Conservation (phyloP, 1,139 yeast genomes). For the Wickerhamomyces sp. region DNA sequence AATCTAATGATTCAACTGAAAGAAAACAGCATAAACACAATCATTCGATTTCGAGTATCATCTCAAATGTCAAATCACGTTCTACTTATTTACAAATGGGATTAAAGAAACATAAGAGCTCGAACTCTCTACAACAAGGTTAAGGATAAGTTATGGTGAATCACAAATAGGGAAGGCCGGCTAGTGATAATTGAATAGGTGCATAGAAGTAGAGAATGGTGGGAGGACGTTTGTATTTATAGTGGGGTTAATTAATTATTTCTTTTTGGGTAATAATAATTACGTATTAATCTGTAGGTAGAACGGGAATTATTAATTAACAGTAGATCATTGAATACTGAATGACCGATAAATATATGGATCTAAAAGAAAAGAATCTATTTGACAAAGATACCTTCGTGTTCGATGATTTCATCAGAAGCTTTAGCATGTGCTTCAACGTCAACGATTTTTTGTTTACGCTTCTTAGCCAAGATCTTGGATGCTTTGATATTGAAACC, state of each 20-base stretch:
- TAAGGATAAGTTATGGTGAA: not conserved
- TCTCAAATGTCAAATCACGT: not conserved
- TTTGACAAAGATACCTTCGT: constrained; percentile 1
- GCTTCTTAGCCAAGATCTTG: constrained; percentile 51
- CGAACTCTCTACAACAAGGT: not conserved
- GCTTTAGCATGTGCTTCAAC: constrained; percentile 22
- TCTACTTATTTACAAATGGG: not conserved
- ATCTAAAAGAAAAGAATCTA: not conserved
- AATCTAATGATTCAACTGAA: not conserved
- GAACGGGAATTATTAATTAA: too few species aligned
- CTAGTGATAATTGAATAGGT: too few species aligned
- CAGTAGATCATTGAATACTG: too few species aligned
- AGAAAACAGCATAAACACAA: constrained; percentile 3
- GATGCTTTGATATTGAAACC: constrained; percentile 86
- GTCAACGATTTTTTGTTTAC: constrained; percentile 27
- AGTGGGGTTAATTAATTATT: too few species aligned
- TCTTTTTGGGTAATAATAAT: too few species aligned
- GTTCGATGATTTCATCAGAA: constrained; percentile 22
- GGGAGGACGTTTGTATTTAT: too few species aligned
- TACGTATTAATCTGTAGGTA: too few species aligned
- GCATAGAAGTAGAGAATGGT: too few species aligned
- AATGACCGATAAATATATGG: too few species aligned
- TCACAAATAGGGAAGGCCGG: too few species aligned
- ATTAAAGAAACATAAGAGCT: not conserved
- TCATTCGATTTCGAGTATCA: constrained; percentile 3